Conservation (phyloP, 2,329 filamentous ascomycete genomes). For the Cladosporium sp. region DNA sequence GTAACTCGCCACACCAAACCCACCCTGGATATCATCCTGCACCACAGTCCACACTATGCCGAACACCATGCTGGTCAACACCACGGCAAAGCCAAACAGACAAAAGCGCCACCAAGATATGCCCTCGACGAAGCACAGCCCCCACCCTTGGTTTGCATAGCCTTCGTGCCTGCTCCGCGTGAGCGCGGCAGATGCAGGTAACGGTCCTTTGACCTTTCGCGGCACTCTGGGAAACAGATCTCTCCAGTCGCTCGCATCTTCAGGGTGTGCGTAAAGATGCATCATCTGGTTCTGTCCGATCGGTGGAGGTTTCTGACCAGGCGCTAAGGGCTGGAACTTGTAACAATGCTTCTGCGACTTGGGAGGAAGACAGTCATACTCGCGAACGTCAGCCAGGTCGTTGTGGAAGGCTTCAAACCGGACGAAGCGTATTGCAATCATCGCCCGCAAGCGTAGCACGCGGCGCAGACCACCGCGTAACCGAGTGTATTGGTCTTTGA, state of each 20-base stretch:
- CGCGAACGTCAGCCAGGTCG: neutral
- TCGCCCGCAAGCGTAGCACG: neutral
- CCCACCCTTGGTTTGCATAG: neutral
- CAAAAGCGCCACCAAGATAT: neutral
- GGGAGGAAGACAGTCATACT: neutral
- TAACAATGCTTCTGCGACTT: neutral
- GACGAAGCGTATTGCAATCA: neutral
- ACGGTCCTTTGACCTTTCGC: neutral
- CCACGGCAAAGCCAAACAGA: neutral
- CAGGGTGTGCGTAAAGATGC: neutral
- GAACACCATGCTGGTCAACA: neutral
- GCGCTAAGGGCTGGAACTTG: neutral
- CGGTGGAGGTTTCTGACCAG: neutral
- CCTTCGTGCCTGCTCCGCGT: neutral
- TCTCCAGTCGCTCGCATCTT: neutral
- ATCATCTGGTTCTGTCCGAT: neutral
- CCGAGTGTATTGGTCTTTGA: neutral
- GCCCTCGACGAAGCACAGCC: neutral
- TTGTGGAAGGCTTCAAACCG: neutral
- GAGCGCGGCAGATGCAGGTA: neutral
- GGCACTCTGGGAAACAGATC: neutral
- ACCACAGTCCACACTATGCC: neutral
- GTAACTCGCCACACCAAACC: constrained; percentile 4
- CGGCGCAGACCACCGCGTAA: neutral
- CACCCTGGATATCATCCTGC: neutral